Evolutionary conservation across 805 yeast genomes (phyloP), one percentile per base, ranked within the genome.

Genomic region (Wickerhamiella kazuoi): DNA sequence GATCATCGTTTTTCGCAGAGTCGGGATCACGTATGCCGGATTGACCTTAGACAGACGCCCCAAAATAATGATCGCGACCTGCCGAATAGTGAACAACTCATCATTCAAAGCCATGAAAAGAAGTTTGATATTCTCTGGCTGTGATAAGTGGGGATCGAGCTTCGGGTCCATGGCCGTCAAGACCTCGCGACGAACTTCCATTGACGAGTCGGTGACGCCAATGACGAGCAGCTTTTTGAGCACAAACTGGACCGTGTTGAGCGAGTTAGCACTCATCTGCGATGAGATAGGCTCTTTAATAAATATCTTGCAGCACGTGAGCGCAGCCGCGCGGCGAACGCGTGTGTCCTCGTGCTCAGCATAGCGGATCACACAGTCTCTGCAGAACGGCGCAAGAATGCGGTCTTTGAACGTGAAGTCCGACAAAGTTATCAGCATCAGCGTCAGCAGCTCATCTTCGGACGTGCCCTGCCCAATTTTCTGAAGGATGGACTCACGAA

Each of bases 11-110:
- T 83, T 87, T 48, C 97, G 68, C 39, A 90, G 64, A 0, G 93
- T 81, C 0, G 99, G 98, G 30, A 87, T 84, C 45, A 90, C 81
- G 56, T 83, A 87, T 0, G 98, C 96, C 0, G 99, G 97, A 50
- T 90, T 90, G 31, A 83, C 77, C 2, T 72, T 60, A 0, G 94
- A 78, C 15, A 90, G 60, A 41, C 96, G 68, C 2, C 98, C 97
- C 42, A 90, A 72, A 9, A 86, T 69, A 37, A 67, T 68, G 26
- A 87, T 72, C 0, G 94, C 79, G 14, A 74, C 79, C 49, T 79
- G 74, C 40, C 94, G 70, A 9, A 90, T 79, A 9, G 73, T 74
- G 53, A 90, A 90, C 2, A 71, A 71, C 56, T 87, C 97, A 59
- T 90, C 99, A 53, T 90, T 81, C 41, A 87, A 62, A 0, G 95